Base-by-base conservation (phyloP, 75 land plant species). In the Chamaecyparis obtusa region DNA sequence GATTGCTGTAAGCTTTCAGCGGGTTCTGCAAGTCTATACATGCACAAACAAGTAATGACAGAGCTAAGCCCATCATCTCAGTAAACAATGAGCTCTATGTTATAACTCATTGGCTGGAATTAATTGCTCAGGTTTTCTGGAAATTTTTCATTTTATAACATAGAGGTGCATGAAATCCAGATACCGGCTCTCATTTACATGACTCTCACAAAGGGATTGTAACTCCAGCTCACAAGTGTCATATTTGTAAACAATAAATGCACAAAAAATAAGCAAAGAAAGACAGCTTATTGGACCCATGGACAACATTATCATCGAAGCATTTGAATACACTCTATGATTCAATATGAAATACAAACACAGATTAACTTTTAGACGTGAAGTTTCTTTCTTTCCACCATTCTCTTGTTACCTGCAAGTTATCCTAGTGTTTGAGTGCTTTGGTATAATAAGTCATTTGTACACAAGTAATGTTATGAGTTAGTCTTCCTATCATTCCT, bases 1-100 rank as follows among this genome's bases (percentile, higher is more conserved):
- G 94, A 90, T 84, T 91, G 92, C 27, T 92, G 93, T 88, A 95
- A 86, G 85, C 90, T 93, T 85, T 87, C 89, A 43, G 60, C 60
- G 36, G 96, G 95, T 87, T 93, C 92, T 76, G 96, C 96, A 85
- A 95, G 88, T 27, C 96, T 95, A 49, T 81, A 46, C 48, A 27
- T 8, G 14, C 21, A 27, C 69, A 81, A 81, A 46, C 10, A n/a
- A 81, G 3, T 3, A 81, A 81, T 81, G 17, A 43, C 46, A 44
- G 21, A 41, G 19, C 46, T 41, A 9, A 78, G 43, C 81, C 39
- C 43, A 37, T 14, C 27, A 9, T 78, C 81, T 78, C 44, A 78
- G 10, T 41, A 24, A 78, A 78, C 9, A 3, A 78, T 43, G 21
- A 78, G 46, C 10, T 78, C 24, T 78, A 78, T 78, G n/a, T 78